Percentiles rank a stretch among this genome's conserved stretches.
These are phyloP conservation scores for Sistotremastrum suecicum DNA, from an alignment of 768 basidiomycete genomes.

Conservation along the genomic window DNA sequence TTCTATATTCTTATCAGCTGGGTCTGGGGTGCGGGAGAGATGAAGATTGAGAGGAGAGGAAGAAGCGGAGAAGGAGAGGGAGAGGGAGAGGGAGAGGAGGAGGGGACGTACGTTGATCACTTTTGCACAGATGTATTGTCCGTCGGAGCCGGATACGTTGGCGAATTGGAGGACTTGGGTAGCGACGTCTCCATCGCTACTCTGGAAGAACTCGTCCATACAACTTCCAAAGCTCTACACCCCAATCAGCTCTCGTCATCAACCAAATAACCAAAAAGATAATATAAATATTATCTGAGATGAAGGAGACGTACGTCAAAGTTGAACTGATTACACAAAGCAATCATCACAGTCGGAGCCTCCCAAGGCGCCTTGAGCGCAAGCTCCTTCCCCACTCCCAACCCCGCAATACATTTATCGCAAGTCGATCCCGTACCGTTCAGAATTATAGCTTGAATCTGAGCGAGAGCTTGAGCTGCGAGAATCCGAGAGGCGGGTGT, in stretches of 20 bases:
- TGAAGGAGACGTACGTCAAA: constrained; percentile 1
- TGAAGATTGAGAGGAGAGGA: neutral
- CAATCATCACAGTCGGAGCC: constrained; percentile 4
- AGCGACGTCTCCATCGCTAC: constrained; percentile 6
- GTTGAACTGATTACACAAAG: constrained; percentile 5
- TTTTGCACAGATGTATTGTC: neutral
- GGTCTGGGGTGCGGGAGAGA: neutral
- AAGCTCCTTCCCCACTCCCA: constrained; percentile 3
- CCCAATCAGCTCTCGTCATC: neutral
- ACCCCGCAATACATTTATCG: constrained; percentile 4
- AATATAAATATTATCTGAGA: neutral
- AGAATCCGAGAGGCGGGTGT: constrained; percentile 3
- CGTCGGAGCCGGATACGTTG: constrained; percentile 5
- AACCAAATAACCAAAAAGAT: neutral
- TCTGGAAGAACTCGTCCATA: constrained; percentile 4
- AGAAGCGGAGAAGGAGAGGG: neutral
- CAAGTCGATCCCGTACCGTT: constrained; percentile 1
- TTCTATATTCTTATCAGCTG: constrained; percentile 1
- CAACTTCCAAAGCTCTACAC: constrained; percentile 5
- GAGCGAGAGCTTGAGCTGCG: neutral
- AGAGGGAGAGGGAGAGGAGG: neutral
- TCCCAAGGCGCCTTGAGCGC: constrained; percentile 6
- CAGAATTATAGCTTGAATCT: constrained; percentile 1
- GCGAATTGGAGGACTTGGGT: constrained; percentile 5
- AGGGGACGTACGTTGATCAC: neutral